Percentiles rank a stretch among this genome's conserved stretches.
Conservation (phyloP, 768 basidiomycete genomes). For the Boletus vermiculosoides region DNA sequence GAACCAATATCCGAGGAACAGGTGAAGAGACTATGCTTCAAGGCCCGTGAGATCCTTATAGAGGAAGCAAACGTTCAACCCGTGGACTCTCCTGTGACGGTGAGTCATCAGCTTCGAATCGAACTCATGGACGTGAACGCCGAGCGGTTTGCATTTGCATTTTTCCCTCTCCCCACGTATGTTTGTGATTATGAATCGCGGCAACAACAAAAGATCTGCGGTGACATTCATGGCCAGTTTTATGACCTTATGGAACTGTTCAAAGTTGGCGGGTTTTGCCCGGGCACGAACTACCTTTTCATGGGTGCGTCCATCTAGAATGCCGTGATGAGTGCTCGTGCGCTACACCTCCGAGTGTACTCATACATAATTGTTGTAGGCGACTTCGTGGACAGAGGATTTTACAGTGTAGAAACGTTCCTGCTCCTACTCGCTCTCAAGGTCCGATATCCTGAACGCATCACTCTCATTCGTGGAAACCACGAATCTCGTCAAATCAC, state of each 20-base stretch:
- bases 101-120: constrained; percentile 37
- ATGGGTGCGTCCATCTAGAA: constrained; percentile 61
- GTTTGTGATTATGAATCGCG: constrained; percentile 1
- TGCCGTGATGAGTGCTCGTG: constrained; percentile 2
- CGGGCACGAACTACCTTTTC: constrained; percentile 93
- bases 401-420: constrained; percentile 96
- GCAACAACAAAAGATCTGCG: constrained; percentile 62
- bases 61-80: constrained; percentile 98
- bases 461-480: constrained; percentile 96
- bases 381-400: constrained; percentile 97
- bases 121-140: constrained; percentile 2
- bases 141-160: neutral
- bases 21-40: constrained; percentile 92
- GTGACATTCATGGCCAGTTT: constrained; percentile 97
- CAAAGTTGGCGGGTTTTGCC: constrained; percentile 88
- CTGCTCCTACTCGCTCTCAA: constrained; percentile 92
- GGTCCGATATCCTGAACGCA: constrained; percentile 95
- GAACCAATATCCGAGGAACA: constrained; percentile 95
- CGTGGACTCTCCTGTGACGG: constrained; percentile 95
- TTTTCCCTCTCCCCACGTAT: neutral
- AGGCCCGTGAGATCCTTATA: constrained; percentile 93
- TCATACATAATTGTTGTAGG: constrained; percentile 46
- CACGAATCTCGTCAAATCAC: constrained; percentile 98
- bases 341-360: constrained; percentile 5
- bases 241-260: constrained; percentile 96